phyloP scores from a whole-genome alignment of 2,329 filamentous ascomycete genomes.

The Rhytidhysteron rufulum region DNA sequence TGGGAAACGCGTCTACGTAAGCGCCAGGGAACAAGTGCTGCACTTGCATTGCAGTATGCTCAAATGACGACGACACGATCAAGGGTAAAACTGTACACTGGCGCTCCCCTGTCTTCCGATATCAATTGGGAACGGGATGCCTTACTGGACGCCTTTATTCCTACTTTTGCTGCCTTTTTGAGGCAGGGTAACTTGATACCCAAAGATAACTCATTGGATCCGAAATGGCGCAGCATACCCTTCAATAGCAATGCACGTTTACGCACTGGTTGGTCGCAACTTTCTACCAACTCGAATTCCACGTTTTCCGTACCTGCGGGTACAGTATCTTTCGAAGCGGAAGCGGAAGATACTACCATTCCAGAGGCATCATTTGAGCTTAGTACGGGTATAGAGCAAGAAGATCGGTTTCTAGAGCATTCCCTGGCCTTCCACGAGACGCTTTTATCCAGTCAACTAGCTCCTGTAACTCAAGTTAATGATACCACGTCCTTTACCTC shows the following conservation, averaged over 20 bases:
- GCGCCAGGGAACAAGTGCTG: not conserved
- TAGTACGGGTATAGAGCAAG: constrained; percentile 11
- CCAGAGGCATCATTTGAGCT: constrained; percentile 19
- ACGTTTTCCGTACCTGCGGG: constrained; percentile 16
- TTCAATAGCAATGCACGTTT: constrained; percentile 12
- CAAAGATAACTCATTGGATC: not conserved
- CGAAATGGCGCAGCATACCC: constrained; percentile 29
- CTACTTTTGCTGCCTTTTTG: constrained; percentile 40
- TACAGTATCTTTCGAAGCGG: constrained; percentile 5
- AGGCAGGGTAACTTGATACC: constrained; percentile 7
- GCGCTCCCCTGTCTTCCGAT: constrained; percentile 55
- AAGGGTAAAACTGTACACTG: constrained; percentile 51
- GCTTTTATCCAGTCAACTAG: constrained; percentile 57
- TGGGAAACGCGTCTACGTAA: constrained; percentile 1
- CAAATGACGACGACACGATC: constrained; percentile 1
- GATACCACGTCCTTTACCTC: constrained; percentile 29
- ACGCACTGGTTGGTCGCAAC: constrained; percentile 28
- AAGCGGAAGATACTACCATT: constrained; percentile 13
- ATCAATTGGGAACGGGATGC: constrained; percentile 53
- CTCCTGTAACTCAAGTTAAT: constrained; percentile 11
- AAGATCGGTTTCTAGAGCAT: constrained; percentile 69
- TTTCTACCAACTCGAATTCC: constrained; percentile 5
- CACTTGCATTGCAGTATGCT: not conserved
- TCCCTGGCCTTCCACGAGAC: constrained; percentile 70
- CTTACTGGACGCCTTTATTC: constrained; percentile 49